phyloP scores from a whole-genome alignment of 441 rosid genomes.

The Populus trichocarpa region DNA sequence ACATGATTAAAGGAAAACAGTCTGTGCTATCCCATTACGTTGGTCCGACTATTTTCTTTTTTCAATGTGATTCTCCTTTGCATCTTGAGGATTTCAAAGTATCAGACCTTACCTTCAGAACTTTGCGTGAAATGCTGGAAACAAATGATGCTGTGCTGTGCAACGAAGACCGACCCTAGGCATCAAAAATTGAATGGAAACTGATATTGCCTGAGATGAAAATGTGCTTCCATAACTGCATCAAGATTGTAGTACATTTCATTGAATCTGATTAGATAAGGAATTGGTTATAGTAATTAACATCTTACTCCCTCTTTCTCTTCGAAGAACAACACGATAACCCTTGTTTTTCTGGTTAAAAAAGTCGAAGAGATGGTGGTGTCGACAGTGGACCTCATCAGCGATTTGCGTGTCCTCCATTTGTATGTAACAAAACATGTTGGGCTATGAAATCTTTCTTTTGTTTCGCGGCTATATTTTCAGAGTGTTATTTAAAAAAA shows the following conservation, averaged over 20 bases:
- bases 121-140: background rate
- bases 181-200: background rate
- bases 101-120: background rate
- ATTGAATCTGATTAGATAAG: background rate
- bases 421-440: background rate
- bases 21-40: background rate
- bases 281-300: too few relatives aligned
- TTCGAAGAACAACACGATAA: background rate
- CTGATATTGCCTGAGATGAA: background rate
- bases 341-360: background rate
- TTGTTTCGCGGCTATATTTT: background rate
- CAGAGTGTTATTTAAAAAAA: background rate
- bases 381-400: background rate
- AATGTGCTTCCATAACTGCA: background rate
- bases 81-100: background rate
- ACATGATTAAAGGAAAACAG: background rate
- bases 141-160: background rate
- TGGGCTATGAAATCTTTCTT: background rate
- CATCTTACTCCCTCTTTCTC: background rate
- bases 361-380: background rate
- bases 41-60: background rate
- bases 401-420: background rate
- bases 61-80: background rate
- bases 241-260: background rate
- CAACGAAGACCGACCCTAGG: background rate